Base-by-base conservation (phyloP, 345 rosid genomes). In the Acer campestre region DNA sequence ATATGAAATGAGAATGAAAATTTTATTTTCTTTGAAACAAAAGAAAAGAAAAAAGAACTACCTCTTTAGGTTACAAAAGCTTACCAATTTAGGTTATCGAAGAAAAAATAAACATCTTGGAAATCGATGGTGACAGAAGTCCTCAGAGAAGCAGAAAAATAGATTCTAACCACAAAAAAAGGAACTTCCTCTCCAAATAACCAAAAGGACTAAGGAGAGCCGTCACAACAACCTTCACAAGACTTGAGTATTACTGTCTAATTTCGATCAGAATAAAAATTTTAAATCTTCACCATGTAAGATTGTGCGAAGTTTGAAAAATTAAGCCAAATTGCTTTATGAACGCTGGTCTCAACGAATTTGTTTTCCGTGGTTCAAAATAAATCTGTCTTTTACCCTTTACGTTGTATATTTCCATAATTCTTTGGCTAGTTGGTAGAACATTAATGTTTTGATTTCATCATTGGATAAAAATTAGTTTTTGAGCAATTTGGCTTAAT, bases 401-500 rank as follows among this genome's bases (percentile, higher is more conserved):
- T 18, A 2, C 18, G 63, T 62, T 46, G 44, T n/a, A 10, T 20
- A 14, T 49, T 46, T 62, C 44, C 4, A 22, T 53, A 10, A 29
- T 40, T 40, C 31, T 8, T 40, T 14, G 2, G 17, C 14, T 8
- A 40, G 48, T 49, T 74, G n/a, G 62, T 12, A 63, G 70, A 35
- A 49, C 46, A 64, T 38, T n/a, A 2, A 27, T 48, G 13, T 27
- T 40, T 20, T 12, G 23, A 49, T 73, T 27, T 1, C 49, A 0
- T 49, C 17, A 10, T 74, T 10, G 70, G 65, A 55, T 59, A 77
- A 58, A 23, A 48, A 66, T 44, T 48, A 48, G 31, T 18, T 66
- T 35, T 4, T 35, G 38, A 35, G 5, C 38, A 35, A 35, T 35
- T 35, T 35, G 38, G 38, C 38, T 35, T 35, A 35, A 4, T 35